A percentile compares a stretch with the other conserved stretches of the same genome.
phyloP scores from a whole-genome alignment of 768 basidiomycete species.

The Grammothele lineata region DNA sequence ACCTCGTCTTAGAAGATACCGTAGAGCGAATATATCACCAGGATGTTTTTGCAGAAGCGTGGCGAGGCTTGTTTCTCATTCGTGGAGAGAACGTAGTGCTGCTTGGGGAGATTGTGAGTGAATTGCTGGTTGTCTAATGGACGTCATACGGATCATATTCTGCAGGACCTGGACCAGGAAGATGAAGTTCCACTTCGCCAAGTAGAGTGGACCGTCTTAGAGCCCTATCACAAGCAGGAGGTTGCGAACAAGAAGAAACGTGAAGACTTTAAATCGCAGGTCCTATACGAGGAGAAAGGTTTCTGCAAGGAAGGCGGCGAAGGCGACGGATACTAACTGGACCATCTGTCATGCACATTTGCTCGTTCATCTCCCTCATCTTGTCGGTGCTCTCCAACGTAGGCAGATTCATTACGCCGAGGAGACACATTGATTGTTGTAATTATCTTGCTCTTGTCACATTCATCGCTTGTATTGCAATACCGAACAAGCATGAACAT shows the following conservation, averaged over 20 bases:
- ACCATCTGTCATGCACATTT: no score
- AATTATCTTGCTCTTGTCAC: slow-evolving; percentile 13
- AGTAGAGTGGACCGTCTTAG: slow-evolving; percentile 67
- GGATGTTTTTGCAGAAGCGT: slow-evolving; percentile 82
- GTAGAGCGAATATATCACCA: slow-evolving; percentile 93
- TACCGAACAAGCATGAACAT: no score
- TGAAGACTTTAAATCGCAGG: slow-evolving; percentile 80
- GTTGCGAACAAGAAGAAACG: slow-evolving; percentile 69
- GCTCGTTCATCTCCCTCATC: slow-evolving; percentile 1
- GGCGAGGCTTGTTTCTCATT: slow-evolving; percentile 88
- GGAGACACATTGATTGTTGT: slow-evolving; percentile 16
- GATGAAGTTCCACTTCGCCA: slow-evolving; percentile 79
- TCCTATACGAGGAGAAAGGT: slow-evolving; percentile 79
- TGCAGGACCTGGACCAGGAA: slow-evolving; percentile 87
- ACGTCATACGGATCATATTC: neutral
- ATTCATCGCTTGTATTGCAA: no score
- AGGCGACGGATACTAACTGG: slow-evolving; percentile 84
- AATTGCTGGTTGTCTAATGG: neutral
- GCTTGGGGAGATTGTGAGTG: slow-evolving; percentile 90
- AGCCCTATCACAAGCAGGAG: slow-evolving; percentile 69
- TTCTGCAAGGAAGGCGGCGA: slow-evolving; percentile 96
- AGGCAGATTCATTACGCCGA: slow-evolving; percentile 38
- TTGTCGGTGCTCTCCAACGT: slow-evolving; percentile 14
- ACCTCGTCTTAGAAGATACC: slow-evolving; percentile 94
- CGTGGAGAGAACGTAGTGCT: slow-evolving; percentile 98